These are phyloP conservation scores for Crotalaria pallida DNA, from an alignment of 306 rosid genomes.

Conservation along the genomic window DNA sequence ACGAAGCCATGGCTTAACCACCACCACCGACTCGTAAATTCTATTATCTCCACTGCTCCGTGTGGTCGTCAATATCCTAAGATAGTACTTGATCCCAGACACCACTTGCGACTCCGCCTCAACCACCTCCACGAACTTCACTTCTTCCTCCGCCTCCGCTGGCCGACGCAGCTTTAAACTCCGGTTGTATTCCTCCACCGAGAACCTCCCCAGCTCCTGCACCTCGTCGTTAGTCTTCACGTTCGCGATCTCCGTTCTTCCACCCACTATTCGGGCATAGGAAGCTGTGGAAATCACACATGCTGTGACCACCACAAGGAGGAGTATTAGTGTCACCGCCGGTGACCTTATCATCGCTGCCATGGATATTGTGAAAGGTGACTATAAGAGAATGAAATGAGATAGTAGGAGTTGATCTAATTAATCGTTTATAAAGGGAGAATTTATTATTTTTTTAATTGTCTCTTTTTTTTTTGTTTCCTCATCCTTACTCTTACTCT, in stretches of 20 bases:
- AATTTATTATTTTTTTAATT: no score
- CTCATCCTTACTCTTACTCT: no score
- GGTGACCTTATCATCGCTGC: slow-evolving; percentile 29
- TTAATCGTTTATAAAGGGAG: no score
- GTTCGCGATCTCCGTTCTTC: slow-evolving; percentile 35
- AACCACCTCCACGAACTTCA: slow-evolving; percentile 58
- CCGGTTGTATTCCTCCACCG: slow-evolving; percentile 63
- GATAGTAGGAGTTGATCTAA: no score
- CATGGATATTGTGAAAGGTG: neutral
- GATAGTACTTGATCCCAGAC: slow-evolving; percentile 57
- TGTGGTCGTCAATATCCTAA: slow-evolving; percentile 47
- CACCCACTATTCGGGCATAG: slow-evolving; percentile 39
- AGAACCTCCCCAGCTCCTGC: slow-evolving; percentile 60
- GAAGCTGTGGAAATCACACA: neutral
- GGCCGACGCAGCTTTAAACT: neutral
- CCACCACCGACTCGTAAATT: slow-evolving; percentile 50
- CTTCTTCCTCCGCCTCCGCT: slow-evolving; percentile 9
- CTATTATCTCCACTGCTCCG: neutral
- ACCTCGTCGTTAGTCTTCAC: slow-evolving; percentile 56
- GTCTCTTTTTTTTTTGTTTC: no score
- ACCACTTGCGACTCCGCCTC: slow-evolving; percentile 73
- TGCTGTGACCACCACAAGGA: neutral
- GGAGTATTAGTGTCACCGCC: neutral
- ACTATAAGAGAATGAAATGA: no score
- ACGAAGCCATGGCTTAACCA: slow-evolving; percentile 54